Base-by-base conservation (phyloP, 2,329 filamentous ascomycete species). In the Colletotrichum gloeosporioides region DNA sequence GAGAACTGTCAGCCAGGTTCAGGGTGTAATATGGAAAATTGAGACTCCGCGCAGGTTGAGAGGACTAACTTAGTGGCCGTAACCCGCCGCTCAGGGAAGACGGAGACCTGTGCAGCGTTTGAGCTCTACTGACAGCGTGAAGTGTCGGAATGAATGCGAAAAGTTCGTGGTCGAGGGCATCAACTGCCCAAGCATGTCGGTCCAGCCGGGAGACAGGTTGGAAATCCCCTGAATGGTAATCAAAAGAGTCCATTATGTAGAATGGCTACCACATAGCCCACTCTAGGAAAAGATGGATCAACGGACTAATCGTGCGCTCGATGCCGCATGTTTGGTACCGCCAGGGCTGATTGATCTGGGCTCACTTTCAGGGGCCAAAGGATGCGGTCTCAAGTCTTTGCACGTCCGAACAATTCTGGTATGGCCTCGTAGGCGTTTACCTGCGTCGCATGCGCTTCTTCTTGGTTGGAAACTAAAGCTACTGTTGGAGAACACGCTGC, bases 261-360 rank as follows among this genome's bases (percentile, higher is more conserved):
- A 22, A 22, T 25, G 1, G 1, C 49, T 55, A 0, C 18, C 10
- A 25, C 13, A 25, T 1, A 12, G 49, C 49, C 9, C 13, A 55
- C 9, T 25, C 18, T 5, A 55, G n/a, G 9, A 25, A 22, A 55
- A 2, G 7, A 25, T 7, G 13, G 10, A 55, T 6, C n/a, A 55
- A 55, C 49, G 9, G 8, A 55, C n/a, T 12, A 9, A 55, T 25
- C n/a, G 49, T 25, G n/a, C 18, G n/a, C 2, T 55, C 25, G 9
- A n/a, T 55, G 9, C 18, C 22, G n/a, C 6, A 25, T 55, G 9
- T 55, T 55, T 6, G 9, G n/a, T 55, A 25, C 5, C 9, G n/a
- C n/a, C 3, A 25, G 9, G 1, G n/a, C 49, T 9, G 8, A 6
- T 55, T 13, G 2, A 55, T n/a, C 3, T 55, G 6, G 0, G 18